Evolutionary conservation across 2,329 filamentous ascomycete genomes (phyloP).

Genomic region (Lasiodiplodia citricola): DNA sequence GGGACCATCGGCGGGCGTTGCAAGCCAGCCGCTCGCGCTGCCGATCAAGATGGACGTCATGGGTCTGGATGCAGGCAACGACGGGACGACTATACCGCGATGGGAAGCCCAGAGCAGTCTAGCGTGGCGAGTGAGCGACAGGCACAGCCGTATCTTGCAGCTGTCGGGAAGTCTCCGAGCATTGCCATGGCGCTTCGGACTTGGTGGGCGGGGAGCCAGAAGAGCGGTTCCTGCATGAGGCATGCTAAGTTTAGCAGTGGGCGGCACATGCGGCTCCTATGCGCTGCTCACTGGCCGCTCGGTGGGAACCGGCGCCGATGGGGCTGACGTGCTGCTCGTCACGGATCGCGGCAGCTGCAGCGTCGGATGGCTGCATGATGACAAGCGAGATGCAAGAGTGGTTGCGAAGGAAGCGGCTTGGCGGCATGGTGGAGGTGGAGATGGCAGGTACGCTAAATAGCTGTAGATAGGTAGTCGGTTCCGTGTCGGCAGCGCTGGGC

Average conservation of each 20-base stretch:
- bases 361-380: no score
- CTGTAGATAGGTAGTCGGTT: background rate
- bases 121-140: slow-evolving; percentile 5
- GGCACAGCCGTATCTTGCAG: slow-evolving; percentile 4
- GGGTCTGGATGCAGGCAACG: background rate
- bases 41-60: background rate
- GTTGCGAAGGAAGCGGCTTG: no score
- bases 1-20: background rate
- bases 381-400: no score
- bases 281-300: background rate
- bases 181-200: slow-evolving; percentile 22
- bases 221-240: slow-evolving; percentile 48
- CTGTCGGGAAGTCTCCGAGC: background rate
- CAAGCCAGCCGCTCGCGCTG: background rate
- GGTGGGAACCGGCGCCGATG: background rate
- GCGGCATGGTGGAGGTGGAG: no score
- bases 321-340: background rate
- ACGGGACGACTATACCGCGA: background rate
- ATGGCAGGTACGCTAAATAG: background rate
- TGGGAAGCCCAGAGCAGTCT: background rate
- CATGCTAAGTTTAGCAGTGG: slow-evolving; percentile 24
- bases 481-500: background rate
- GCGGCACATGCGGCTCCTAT: background rate
- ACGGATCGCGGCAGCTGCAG: no score
- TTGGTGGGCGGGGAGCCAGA: slow-evolving; percentile 30